Evolutionary conservation across 2,329 filamentous ascomycete species (phyloP).

Genomic region (Leptosphaerulina australis): DNA sequence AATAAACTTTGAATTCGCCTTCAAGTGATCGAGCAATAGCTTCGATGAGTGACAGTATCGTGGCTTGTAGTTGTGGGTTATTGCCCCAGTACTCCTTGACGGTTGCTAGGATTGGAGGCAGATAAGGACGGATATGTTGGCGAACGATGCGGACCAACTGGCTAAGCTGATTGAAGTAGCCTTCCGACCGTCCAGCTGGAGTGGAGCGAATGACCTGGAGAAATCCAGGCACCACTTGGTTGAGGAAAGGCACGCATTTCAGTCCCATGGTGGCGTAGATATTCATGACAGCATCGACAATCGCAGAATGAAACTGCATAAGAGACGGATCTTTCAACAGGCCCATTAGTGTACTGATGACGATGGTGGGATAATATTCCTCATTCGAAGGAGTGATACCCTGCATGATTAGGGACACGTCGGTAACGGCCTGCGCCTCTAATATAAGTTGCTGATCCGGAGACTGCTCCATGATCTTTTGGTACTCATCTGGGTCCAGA

Average conservation of each 20-base stretch:
- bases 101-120: constrained; percentile 84
- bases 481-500: constrained; percentile 93
- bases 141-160: constrained; percentile 93
- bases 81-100: constrained; percentile 90
- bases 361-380: constrained; percentile 97
- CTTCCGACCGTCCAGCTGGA: constrained; percentile 78
- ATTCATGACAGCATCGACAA: constrained; percentile 98
- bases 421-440: constrained; percentile 74
- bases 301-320: constrained; percentile 86
- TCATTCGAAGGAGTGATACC: constrained; percentile 95
- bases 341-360: constrained; percentile 92
- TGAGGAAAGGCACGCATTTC: constrained; percentile 94
- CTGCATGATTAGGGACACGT: constrained; percentile 98
- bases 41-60: constrained; percentile 90
- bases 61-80: constrained; percentile 80
- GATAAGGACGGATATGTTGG: constrained; percentile 91
- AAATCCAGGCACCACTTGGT: constrained; percentile 93
- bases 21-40: constrained; percentile 92
- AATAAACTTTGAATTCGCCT: constrained; percentile 96
- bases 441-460: constrained; percentile 77
- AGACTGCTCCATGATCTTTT: constrained; percentile 87
- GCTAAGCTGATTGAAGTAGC: constrained; percentile 96
- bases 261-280: constrained; percentile 96
- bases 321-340: constrained; percentile 91
- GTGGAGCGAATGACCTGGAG: constrained; percentile 85